Percentiles rank a stretch among this genome's conserved stretches.
phyloP scores from a whole-genome alignment of 176 grass and related monocot species.

The Oryza punctata region DNA sequence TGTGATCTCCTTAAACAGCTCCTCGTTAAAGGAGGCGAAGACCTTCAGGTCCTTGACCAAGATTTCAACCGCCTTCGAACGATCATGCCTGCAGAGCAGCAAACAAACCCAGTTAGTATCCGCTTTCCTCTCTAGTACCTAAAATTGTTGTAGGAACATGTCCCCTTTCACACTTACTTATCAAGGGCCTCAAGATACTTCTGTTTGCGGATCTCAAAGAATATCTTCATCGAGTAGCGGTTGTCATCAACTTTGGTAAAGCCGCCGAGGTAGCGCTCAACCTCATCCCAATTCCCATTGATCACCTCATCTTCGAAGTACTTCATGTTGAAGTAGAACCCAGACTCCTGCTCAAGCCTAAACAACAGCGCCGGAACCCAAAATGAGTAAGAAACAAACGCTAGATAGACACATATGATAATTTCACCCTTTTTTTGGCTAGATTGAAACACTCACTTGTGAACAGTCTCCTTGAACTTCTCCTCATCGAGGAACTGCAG shows the following conservation, averaged over 20 bases:
- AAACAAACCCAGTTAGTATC: slow-evolving; percentile 20
- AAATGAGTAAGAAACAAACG: background rate
- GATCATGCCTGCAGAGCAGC: slow-evolving; percentile 73
- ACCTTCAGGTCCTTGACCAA: slow-evolving; percentile 99
- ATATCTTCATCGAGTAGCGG: slow-evolving; percentile 87
- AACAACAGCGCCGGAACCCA: background rate
- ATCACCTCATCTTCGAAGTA: slow-evolving; percentile 85
- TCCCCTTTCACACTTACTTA: slow-evolving; percentile 50
- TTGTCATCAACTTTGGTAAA: slow-evolving; percentile 94
- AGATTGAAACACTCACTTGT: slow-evolving; percentile 63
- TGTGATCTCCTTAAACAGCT: slow-evolving; percentile 97
- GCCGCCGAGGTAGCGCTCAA: slow-evolving; percentile 79
- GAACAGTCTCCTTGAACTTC: slow-evolving; percentile 85
- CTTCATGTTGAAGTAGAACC: slow-evolving; percentile 97
- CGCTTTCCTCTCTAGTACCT: background rate
- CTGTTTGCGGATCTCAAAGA: slow-evolving; percentile 91
- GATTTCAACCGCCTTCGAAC: slow-evolving; percentile 93
- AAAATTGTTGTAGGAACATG: background rate
- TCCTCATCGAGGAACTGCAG: slow-evolving; percentile 97
- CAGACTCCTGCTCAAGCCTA: slow-evolving; percentile 90
- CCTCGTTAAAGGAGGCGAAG: slow-evolving; percentile 95
- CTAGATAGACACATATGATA: background rate
- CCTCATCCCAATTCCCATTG: slow-evolving; percentile 85
- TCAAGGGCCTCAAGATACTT: slow-evolving; percentile 90
- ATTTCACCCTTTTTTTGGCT: background rate